Evolutionary conservation across 352 stramenopile genomes (phyloP), one percentile per base, ranked within the genome.

Genomic region (Globisporangium alternatum): DNA sequence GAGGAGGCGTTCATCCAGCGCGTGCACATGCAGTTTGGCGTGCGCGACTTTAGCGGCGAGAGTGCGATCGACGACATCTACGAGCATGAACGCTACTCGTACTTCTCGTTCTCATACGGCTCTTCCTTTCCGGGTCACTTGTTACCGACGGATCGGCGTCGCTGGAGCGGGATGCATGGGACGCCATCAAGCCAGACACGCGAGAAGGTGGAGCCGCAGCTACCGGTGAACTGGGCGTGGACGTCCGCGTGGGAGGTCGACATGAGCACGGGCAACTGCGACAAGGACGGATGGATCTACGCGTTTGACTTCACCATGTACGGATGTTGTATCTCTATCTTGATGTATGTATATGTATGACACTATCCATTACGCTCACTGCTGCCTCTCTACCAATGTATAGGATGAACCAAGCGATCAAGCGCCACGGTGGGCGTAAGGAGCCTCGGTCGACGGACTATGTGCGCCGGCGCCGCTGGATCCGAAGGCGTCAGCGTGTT

Each of bases 51-150:
- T 51, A 74, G 76, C 47, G 81, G 80, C 8, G 80, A 93, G 62
- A 66, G 75, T 35, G 81, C 80, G 2, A 69, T 91, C 7, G 84
- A 93, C 65, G 84, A 90, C 43, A 67, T 90, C 28, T 93, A 91
- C 68, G 84, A 93, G 64, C 81, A 93, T 59, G 75, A 91, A 61
- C 76, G 84, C n/a, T 93, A 91, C 68, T 91, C 84, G 53, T 91
- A 89, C 33, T 59, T 91, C 41, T 88, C 77, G 35, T 90, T 90
- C 56, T 89, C 81, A 31, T 91, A 79, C 75, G 82, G 84, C 2
- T 83, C 79, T 9, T 83, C 78, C 15, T 89, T 80, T 41, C 84
- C 84, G 17, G 80, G 85, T 0, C 85, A 93, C 55, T 70, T 93
- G 52, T 69, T 91, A 53, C 78, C 78, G 12, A 90, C 81, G 1